Evolutionary conservation across 108 stramenopile genomes (phyloP), one percentile per base, ranked within the genome.

Genomic region (Hondaea fermentalgiana): DNA sequence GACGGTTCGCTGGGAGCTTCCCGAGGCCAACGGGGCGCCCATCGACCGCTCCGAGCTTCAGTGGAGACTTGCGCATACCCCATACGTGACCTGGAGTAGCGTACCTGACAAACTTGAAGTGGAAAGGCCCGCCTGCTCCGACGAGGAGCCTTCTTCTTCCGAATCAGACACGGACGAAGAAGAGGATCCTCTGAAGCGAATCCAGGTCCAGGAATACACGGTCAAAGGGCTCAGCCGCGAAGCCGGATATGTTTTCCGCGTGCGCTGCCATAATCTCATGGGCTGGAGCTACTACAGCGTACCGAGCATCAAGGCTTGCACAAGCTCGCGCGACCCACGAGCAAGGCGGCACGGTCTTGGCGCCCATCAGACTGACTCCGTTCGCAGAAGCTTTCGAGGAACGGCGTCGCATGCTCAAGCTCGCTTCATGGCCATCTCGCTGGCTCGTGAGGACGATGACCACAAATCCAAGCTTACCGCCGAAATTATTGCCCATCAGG

Each of bases 231-330:
- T 83, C 1, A 53, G 49, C 4, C 76, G 49, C n/a, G 49, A 4
- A 6, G 51, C 45, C 10, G 51, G 10, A 2, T 83, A 83, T 45
- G 49, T 47, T 53, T 83, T 83, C 28, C 76, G 76, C 19, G 76
- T 83, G n/a, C 76, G 76, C 45, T 83, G 76, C 4, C 76, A 83
- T 23, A 83, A 83, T 35, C 49, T 83, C 51, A 53, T 83, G 49
- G 76, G 76, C 14, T 83, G 76, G 76, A 83, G 76, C 23, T 83
- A 83, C 23, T 83, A 83, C 76, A 83, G 76, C 76, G 51, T 53
- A 12, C 76, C 19, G 25, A 83, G 49, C 49, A 53, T 53, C 45
- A 83, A 53, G 49, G 51, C 28, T 14, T 6, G 23, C 45, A 83
- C 76, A 25, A 6, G n/a, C 25, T 8, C 76, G 76, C n/a, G n/a